Base-by-base conservation (phyloP, 371 early-diverging fungal species). In the Lichtheimia hyalospora region DNA sequence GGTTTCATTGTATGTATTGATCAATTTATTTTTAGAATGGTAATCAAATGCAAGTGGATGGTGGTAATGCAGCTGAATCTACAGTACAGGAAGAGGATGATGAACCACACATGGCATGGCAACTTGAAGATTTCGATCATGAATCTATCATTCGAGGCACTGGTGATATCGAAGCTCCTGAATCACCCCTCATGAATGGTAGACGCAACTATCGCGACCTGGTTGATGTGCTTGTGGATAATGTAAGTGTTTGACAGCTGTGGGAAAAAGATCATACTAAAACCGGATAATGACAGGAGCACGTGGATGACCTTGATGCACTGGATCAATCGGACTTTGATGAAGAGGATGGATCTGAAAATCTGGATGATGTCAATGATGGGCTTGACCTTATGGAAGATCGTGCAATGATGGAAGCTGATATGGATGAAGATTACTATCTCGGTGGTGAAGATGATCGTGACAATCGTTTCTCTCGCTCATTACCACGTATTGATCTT, bases 41-140 rank as follows among this genome's bases (percentile, higher is more conserved):
- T 0, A 10, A 23, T 1, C 55, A 14, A 34, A 34, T 34, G 34
- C 34, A 34, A 15, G 3, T 15, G 5, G 28, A 50, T 14, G 55
- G 10, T 52, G 61, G 52, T 76, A 75, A 24, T 71, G 77, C 20
- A 70, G 73, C 46, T 46, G 46, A 83, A 12, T 81, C 79, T 16
- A 82, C 77, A 18, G 81, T 75, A 13, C 82, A 78, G 6, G 79
- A 70, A 2, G 80, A 79, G n/a, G 80, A 76, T 8, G 78, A 77
- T 2, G 69, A 67, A 8, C 69, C 70, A n/a, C 78, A 77, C 21
- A 70, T 79, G 74, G 76, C 79, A 20, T 82, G 81, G 77, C 71
- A 73, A 21, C 42, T 71, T 14, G 81, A 77, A 42, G 87, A 83
- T 51, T 79, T 81, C 13, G 85, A 83, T 5, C 82, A 79, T 34